These are phyloP conservation scores for Termitomyces sp. DNA, from an alignment of 768 basidiomycete species.

Conservation along the genomic window DNA sequence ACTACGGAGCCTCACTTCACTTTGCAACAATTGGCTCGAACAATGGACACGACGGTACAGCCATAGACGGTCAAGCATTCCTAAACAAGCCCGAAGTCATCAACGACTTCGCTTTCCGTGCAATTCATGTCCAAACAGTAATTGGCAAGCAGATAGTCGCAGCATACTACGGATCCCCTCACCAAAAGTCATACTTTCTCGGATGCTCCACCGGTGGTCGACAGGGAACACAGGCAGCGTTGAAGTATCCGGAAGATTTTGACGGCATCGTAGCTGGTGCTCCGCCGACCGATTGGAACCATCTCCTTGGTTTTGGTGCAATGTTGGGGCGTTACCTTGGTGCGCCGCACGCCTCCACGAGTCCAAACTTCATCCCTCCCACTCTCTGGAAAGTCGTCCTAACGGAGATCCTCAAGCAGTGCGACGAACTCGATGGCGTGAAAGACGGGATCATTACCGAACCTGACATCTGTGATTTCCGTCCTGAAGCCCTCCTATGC, in stretches of 20 bases:
- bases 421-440: conserved; percentile 1
- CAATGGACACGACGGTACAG: conserved; percentile 6
- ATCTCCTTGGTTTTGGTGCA: background rate
- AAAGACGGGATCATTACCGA: conserved; percentile 4
- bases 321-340: conserved; percentile 4
- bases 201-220: conserved; percentile 9
- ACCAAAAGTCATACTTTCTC: conserved; percentile 8
- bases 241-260: background rate
- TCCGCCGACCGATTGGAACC: background rate
- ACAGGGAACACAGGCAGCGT: conserved; percentile 7
- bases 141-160: conserved; percentile 9
- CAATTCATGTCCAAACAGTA: conserved; percentile 9
- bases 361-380: background rate
- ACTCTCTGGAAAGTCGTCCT: background rate
- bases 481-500: background rate
- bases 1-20: conserved; percentile 7
- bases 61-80: background rate
- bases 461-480: conserved; percentile 1
- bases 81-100: conserved; percentile 9
- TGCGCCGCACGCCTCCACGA: background rate
- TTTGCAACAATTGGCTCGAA: conserved; percentile 9
- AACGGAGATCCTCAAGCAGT: conserved; percentile 2
- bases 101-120: conserved; percentile 9
- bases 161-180: conserved; percentile 4
- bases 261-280: background rate